A percentile compares a stretch with the other conserved stretches of the same genome.
These are phyloP conservation scores for Aspergillus panamensis DNA, from an alignment of 495 filamentous ascomycete genomes.

Conservation along the genomic window DNA sequence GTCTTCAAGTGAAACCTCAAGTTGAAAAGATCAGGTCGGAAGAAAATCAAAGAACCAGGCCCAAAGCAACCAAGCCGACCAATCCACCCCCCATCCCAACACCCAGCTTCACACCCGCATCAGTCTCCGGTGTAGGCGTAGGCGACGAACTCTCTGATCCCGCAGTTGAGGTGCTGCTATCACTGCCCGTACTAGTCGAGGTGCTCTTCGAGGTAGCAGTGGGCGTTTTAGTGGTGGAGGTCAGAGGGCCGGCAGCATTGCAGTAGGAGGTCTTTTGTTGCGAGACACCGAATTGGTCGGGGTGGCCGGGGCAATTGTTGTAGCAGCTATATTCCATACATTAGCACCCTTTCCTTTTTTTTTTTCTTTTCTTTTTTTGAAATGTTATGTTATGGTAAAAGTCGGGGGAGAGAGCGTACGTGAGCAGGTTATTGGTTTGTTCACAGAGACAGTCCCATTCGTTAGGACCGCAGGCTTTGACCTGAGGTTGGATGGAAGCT, in stretches of 20 bases:
- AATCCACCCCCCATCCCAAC: neutral
- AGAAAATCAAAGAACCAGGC: neutral
- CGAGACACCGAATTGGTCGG: conserved; percentile 23
- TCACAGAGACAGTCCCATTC: conserved; percentile 33
- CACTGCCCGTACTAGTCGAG: neutral
- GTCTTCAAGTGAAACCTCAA: too few species aligned
- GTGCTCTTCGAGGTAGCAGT: neutral
- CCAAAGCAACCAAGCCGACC: conserved; percentile 3
- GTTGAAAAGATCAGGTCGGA: too few species aligned
- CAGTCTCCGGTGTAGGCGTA: neutral
- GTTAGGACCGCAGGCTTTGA: conserved; percentile 26
- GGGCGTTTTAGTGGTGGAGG: neutral
- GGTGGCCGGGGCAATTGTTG: conserved; percentile 38
- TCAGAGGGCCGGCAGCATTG: conserved; percentile 23
- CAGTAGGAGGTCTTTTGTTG: conserved; percentile 32
- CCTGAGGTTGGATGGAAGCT: conserved; percentile 18
- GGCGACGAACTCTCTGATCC: neutral
- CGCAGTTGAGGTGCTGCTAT: neutral
- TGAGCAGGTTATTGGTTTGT: conserved; percentile 31
- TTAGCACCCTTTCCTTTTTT: conserved; percentile 2
- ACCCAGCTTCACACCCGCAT: neutral
- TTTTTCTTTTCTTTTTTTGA: conserved; percentile 10
- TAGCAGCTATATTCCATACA: conserved; percentile 28
- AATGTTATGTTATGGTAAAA: neutral
- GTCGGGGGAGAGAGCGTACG: conserved; percentile 20